These are phyloP conservation scores for Cardamine resedifolia DNA, from an alignment of 345 rosid species.

Conservation along the genomic window DNA sequence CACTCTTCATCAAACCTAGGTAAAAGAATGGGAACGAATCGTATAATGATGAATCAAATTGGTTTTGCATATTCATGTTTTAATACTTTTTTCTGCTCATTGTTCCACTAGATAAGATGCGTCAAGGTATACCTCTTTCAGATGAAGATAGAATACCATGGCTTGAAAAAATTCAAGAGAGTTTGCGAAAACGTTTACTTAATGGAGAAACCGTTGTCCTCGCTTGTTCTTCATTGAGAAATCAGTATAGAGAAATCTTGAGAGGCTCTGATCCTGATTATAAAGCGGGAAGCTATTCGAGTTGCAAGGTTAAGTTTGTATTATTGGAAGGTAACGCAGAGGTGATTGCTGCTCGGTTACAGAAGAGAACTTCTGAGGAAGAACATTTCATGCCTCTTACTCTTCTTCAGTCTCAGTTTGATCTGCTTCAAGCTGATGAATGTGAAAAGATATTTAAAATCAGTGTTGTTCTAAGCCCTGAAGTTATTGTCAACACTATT, in stretches of 20 bases:
- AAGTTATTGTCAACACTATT: slow-evolving; percentile 41
- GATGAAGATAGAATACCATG: slow-evolving; percentile 88
- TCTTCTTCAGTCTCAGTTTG: slow-evolving; percentile 81
- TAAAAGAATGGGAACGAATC: slow-evolving; percentile 15
- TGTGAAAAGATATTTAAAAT: slow-evolving; percentile 57
- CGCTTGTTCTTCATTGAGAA: slow-evolving; percentile 74
- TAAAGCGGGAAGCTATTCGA: slow-evolving; percentile 38
- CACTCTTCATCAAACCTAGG: slow-evolving; percentile 79
- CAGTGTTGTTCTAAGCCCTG: slow-evolving; percentile 55
- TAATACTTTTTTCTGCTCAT: background rate
- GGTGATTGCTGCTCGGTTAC: slow-evolving; percentile 55
- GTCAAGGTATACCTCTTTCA: slow-evolving; percentile 62
- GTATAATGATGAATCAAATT: background rate
- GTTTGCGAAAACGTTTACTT: slow-evolving; percentile 42
- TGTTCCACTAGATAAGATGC: slow-evolving; percentile 63
- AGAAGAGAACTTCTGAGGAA: slow-evolving; percentile 59
- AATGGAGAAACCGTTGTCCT: slow-evolving; percentile 50
- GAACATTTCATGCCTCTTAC: slow-evolving; percentile 77
- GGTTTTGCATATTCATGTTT: background rate
- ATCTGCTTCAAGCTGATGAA: slow-evolving; percentile 58
- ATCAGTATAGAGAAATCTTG: slow-evolving; percentile 68
- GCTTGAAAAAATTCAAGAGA: slow-evolving; percentile 57
- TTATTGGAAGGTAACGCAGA: slow-evolving; percentile 58
- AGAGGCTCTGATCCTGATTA: slow-evolving; percentile 61
- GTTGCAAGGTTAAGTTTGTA: slow-evolving; percentile 54